Evolutionary conservation across 73 alveolate genomes (phyloP), one percentile per base, ranked within the genome.

Genomic region (Paramecium primaurelia): DNA sequence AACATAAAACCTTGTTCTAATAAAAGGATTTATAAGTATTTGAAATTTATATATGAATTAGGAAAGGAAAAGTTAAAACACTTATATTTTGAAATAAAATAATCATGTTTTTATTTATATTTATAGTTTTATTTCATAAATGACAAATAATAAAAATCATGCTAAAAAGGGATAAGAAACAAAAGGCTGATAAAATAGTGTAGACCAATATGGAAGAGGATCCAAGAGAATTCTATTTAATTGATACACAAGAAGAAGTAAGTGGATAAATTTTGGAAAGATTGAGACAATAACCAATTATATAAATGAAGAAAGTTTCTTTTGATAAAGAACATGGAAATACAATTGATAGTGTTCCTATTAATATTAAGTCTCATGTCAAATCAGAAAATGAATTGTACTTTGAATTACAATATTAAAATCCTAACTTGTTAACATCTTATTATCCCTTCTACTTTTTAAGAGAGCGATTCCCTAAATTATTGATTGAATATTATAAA

Each of bases 401-500:
- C 38, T 73, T 73, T 73, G 87, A 73, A 44, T 34, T 73, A 34
- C 34, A 73, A 73, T 37, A 12, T 37, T 38, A 73, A 40, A 40
- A 73, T 3, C 60, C 58, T 16, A 22, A n/a, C 18, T 37, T 34
- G 8, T 40, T 16, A 80, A 12, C 91, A 30, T 44, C 91, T 9
- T 80, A 38, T 80, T 80, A 80, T 44, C 71, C 77, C 14, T 25
- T 47, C 18, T 80, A 22, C 6, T 80, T 80, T 44, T 32, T 80
- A 42, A 45, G 77, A 80, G 75, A 45, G 11, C 12, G 77, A n/a
- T 80, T 80, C 26, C 77, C 77, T 9, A 80, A 80, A 80, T 26
- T 80, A 8, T 11, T 80, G 26, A 22, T 80, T 32, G 91, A 80
- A 28, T 80, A 80, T 49, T 80, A 80, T 47, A 80, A 80, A 30